These are phyloP conservation scores for Calonectria pseudoturangicola DNA, from an alignment of 2,329 filamentous ascomycete genomes.

Conservation along the genomic window DNA sequence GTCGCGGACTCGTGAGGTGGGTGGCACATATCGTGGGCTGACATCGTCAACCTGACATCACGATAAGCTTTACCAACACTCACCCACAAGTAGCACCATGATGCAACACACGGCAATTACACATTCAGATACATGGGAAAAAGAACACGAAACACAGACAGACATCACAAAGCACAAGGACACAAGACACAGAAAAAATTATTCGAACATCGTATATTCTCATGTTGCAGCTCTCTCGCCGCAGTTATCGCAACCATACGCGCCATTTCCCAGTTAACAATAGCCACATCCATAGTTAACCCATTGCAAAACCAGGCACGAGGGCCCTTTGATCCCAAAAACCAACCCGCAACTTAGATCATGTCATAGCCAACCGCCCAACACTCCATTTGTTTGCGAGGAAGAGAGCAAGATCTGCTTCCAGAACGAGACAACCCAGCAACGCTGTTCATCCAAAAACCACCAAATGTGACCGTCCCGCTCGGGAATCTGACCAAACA, in stretches of 20 bases:
- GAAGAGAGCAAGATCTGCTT: constrained; percentile 51
- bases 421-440: constrained; percentile 55
- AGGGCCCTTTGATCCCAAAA: constrained; percentile 58
- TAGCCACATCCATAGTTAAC: constrained; percentile 57
- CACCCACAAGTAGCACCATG: not conserved
- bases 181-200: constrained; percentile 26
- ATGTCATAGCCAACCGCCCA: constrained; percentile 57
- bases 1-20: too few species aligned
- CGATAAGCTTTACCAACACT: not conserved
- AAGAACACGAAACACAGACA: not conserved
- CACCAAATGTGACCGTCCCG: constrained; percentile 45
- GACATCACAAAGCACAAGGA: constrained; percentile 19
- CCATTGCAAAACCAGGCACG: constrained; percentile 61
- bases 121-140: not conserved
- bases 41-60: constrained; percentile 2
- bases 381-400: constrained; percentile 58
- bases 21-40: not conserved
- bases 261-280: constrained; percentile 59
- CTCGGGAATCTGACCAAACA: constrained; percentile 33
- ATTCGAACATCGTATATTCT: constrained; percentile 63
- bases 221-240: constrained; percentile 58
- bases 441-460: constrained; percentile 52
- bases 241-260: constrained; percentile 57
- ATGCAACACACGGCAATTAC: too few species aligned
- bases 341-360: constrained; percentile 58